Evolutionary conservation across 805 yeast genomes (phyloP).

Genomic region (Middelhovenomyces tepae): DNA sequence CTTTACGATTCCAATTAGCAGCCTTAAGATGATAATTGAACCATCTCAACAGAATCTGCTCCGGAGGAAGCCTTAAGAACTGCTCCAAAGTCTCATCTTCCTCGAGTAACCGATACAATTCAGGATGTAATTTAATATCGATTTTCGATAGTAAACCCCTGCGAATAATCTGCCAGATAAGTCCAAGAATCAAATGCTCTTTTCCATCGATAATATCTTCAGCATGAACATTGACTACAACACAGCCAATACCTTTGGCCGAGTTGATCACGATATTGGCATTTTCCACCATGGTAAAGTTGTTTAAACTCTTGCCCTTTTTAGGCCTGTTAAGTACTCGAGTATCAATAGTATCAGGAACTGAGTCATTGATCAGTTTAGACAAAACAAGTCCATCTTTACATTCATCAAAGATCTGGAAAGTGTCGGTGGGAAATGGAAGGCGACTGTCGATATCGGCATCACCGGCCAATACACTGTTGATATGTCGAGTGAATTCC

Average conservation of each 20-base stretch:
- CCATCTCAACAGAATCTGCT: conserved; percentile 94
- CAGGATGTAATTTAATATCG: conserved; percentile 94
- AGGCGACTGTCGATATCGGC: conserved; percentile 71
- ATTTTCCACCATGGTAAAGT: conserved; percentile 92
- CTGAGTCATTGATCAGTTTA: conserved; percentile 91
- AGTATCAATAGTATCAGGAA: conserved; percentile 96
- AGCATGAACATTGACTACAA: conserved; percentile 94
- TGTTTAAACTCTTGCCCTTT: conserved; percentile 71
- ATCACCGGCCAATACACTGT: conserved; percentile 85
- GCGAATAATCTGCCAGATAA: conserved; percentile 97
- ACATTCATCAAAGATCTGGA: conserved; percentile 95
- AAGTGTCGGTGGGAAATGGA: conserved; percentile 88
- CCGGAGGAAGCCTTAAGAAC: conserved; percentile 93
- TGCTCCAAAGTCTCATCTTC: conserved; percentile 97
- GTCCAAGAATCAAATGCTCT: conserved; percentile 89
- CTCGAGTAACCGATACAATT: conserved; percentile 84
- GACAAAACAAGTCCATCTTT: conserved; percentile 90
- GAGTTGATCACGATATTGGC: conserved; percentile 97
- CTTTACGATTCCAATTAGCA: conserved; percentile 83
- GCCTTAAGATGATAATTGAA: conserved; percentile 92
- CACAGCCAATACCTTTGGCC: conserved; percentile 98
- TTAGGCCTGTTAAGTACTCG: conserved; percentile 90
- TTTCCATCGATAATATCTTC: conserved; percentile 96
- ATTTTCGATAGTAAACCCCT: conserved; percentile 91
- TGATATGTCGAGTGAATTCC: conserved; percentile 94